These are phyloP conservation scores for Ramaria sp. DNA, from an alignment of 768 basidiomycete genomes.

Conservation along the genomic window DNA sequence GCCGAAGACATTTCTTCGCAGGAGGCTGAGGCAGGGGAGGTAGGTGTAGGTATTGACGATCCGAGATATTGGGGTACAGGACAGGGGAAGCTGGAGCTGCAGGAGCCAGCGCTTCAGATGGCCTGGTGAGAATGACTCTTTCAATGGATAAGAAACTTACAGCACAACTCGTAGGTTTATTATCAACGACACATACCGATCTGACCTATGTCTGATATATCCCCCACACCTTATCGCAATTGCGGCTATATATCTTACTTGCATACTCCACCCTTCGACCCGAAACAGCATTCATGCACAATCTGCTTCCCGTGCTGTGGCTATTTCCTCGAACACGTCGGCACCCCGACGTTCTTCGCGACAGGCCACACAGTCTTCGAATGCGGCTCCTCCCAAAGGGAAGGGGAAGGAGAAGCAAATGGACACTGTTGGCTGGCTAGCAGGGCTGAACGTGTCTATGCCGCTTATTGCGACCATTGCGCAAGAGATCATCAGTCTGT, in stretches of 20 bases:
- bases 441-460: constrained; percentile 77
- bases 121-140: constrained; percentile 57
- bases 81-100: constrained; percentile 66
- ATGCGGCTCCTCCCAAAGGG: constrained; percentile 15
- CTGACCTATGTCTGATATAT: constrained; percentile 86
- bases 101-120: constrained; percentile 71
- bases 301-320: constrained; percentile 17
- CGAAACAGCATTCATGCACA: constrained; percentile 28
- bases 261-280: constrained; percentile 59
- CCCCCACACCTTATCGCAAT: constrained; percentile 93
- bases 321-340: constrained; percentile 14
- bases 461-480: constrained; percentile 72
- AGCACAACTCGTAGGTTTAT: constrained; percentile 55
- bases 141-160: neutral
- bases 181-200: constrained; percentile 93
- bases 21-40: constrained; percentile 44
- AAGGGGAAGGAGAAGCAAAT: constrained; percentile 2
- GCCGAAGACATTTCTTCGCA: constrained; percentile 18
- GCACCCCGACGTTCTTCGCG: constrained; percentile 48
- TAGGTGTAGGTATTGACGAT: constrained; percentile 42
- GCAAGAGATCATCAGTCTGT: constrained; percentile 85
- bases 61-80: constrained; percentile 72
- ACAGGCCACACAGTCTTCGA: constrained; percentile 26
- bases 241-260: constrained; percentile 82
- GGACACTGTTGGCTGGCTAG: constrained; percentile 75